Percentiles rank a stretch among this genome's conserved stretches.
Evolutionary conservation across 1,139 yeast genomes (phyloP).

Genomic region (Hanseniaspora sp.): DNA sequence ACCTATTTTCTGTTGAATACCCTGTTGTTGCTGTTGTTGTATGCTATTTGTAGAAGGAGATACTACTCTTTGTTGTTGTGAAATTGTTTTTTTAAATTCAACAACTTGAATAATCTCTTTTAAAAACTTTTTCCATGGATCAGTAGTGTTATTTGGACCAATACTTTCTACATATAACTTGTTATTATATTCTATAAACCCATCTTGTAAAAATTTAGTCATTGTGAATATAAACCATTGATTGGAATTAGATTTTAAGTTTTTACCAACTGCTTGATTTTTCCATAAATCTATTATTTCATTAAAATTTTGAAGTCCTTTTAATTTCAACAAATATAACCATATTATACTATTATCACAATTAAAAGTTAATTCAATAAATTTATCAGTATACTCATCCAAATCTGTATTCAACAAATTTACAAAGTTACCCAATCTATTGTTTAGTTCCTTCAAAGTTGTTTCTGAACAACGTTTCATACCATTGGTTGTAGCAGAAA

Average conservation of each 20-base stretch:
- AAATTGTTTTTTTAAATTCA: constrained; percentile 5
- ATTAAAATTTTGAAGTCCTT: background rate
- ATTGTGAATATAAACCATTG: constrained; percentile 10
- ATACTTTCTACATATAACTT: constrained; percentile 1
- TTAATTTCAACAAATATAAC: constrained; percentile 5
- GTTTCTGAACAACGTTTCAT: constrained; percentile 14
- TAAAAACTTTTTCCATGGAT: constrained; percentile 12
- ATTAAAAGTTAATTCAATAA: background rate
- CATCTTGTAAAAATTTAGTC: constrained; percentile 5
- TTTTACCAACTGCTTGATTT: constrained; percentile 1
- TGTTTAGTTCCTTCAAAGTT: background rate
- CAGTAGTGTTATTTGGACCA: background rate
- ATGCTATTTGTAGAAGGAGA: background rate
- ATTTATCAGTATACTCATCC: background rate
- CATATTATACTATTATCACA: constrained; percentile 11
- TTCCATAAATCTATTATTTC: constrained; percentile 1
- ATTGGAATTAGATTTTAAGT: background rate
- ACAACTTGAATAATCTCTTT: constrained; percentile 7
- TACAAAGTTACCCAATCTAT: constrained; percentile 1
- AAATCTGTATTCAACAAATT: background rate
- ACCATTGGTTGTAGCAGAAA: constrained; percentile 8
- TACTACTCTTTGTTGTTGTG: background rate
- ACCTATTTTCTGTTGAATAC: constrained; percentile 14
- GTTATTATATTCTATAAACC: constrained; percentile 9
- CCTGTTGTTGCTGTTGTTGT: constrained; percentile 1